phyloP scores from a whole-genome alignment of 2,329 filamentous ascomycete species.

The Pseudocercospora crystallina region DNA sequence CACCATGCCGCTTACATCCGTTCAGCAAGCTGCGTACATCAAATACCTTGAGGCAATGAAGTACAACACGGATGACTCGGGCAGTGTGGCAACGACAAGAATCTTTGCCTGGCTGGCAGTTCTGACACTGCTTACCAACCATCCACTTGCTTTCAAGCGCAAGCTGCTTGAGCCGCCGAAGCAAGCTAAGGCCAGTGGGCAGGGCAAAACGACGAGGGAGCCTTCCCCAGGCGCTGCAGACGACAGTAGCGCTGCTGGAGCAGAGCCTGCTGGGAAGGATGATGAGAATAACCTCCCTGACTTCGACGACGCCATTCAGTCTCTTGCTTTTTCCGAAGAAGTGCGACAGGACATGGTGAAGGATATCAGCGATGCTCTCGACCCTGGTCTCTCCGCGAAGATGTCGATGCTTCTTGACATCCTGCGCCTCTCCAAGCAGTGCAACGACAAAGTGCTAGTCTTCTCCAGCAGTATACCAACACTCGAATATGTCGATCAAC shows the following conservation, averaged over 20 bases:
- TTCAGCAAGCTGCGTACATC: conserved; percentile 66
- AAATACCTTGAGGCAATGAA: conserved; percentile 49
- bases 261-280: conserved; percentile 21
- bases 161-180: conserved; percentile 48
- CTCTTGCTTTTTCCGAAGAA: conserved; percentile 38
- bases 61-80: conserved; percentile 30
- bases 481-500: conserved; percentile 64
- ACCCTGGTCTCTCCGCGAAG: conserved; percentile 64
- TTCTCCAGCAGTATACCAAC: conserved; percentile 74
- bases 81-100: neutral
- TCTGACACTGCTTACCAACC: conserved; percentile 58
- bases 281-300: conserved; percentile 20
- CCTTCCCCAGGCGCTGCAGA: conserved; percentile 12
- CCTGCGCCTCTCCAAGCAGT: conserved; percentile 60
- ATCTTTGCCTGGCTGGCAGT: conserved; percentile 58
- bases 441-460: conserved; percentile 73
- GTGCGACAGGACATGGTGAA: conserved; percentile 39
- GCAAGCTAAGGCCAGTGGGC: conserved; percentile 4
- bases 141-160: conserved; percentile 54
- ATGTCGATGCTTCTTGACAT: conserved; percentile 67
- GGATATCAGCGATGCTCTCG: conserved; percentile 39
- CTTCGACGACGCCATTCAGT: conserved; percentile 31
- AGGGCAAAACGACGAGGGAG: conserved; percentile 7
- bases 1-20: conserved; percentile 64
- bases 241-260: conserved; percentile 8